These are phyloP conservation scores for Neurospora sp. DNA, from an alignment of 495 filamentous ascomycete species.

Conservation along the genomic window DNA sequence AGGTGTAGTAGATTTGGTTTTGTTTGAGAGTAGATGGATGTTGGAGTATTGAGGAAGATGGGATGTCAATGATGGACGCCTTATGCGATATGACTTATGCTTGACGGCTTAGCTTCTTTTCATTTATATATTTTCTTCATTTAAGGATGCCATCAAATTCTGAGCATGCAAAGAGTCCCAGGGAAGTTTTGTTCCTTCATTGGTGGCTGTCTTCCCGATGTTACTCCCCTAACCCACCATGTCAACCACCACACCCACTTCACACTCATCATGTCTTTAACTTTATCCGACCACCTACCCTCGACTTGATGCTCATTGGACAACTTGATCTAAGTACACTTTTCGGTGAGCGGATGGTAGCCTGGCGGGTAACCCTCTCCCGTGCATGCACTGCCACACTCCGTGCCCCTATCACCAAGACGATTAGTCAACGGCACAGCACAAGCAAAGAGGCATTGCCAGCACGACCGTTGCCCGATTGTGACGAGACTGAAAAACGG, in stretches of 20 bases:
- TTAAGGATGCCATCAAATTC: not conserved
- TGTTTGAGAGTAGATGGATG: not conserved
- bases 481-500: not conserved
- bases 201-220: not conserved
- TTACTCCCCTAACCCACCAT: not conserved
- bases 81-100: not conserved
- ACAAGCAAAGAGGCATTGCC: not conserved
- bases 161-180: not conserved
- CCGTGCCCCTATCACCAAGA: not conserved
- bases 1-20: not conserved
- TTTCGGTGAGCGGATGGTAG: not conserved
- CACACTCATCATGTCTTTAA: not conserved
- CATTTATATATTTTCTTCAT: not conserved
- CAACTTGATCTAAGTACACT: not conserved
- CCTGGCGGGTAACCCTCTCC: not conserved
- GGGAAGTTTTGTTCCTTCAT: not conserved
- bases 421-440: not conserved
- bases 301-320: not conserved
- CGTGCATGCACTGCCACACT: not conserved
- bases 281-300: not conserved
- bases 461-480: not conserved
- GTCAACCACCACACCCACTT: not conserved
- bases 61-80: not conserved
- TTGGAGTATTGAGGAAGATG: not conserved
- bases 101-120: not conserved